Base-by-base conservation (phyloP, 2,329 filamentous ascomycete genomes). In the Diaporthe velutina region DNA sequence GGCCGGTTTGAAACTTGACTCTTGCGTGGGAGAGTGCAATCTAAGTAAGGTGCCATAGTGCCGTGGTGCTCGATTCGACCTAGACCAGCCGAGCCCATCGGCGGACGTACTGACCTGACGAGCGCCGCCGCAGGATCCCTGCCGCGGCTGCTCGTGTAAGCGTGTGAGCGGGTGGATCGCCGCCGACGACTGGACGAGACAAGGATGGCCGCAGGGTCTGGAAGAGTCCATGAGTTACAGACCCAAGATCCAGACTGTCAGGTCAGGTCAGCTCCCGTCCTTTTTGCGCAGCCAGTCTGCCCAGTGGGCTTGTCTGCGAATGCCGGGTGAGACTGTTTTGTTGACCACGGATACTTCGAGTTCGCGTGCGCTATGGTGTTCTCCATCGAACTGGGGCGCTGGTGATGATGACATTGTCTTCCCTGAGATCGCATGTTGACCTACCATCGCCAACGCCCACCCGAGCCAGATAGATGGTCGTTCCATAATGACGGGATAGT, bases 151-250 rank as follows among this genome's bases (percentile, higher is more conserved):
- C 48, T 52, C 45, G 48, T 35, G 30, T 25, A 40, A 28, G 45
- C 45, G 55, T 58, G 54, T 40, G 54, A 70, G 54, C 67, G 61
- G 57, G 57, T 48, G 71, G 52, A 52, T 45, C 67, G 42, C 60
- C 60, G 45, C 30, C 45, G 22, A 58, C 35, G 57, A 68, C 58
- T 58, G 66, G 60, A 38, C 70, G 54, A 55, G 52, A 70, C 73
- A 75, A 61, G 73, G 73, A 60, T 73, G 70, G 42, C 61, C 45
- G 61, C 70, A 75, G 73, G 73, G 73, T 57, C 73, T 75, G 71
- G 73, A 75, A 58, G 70, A 42, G 40, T 73, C 70, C 42, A 73
- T 55, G 30, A 25, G 64, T 67, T 72, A 71, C 73, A 71, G 60
- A 61, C 42, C 52, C 40, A 50, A 60, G 60, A 68, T 55, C 50